A percentile compares a stretch with the other conserved stretches of the same genome.
phyloP scores from a whole-genome alignment of 2,329 filamentous ascomycete genomes.

The Trichoderma arundinaceum region DNA sequence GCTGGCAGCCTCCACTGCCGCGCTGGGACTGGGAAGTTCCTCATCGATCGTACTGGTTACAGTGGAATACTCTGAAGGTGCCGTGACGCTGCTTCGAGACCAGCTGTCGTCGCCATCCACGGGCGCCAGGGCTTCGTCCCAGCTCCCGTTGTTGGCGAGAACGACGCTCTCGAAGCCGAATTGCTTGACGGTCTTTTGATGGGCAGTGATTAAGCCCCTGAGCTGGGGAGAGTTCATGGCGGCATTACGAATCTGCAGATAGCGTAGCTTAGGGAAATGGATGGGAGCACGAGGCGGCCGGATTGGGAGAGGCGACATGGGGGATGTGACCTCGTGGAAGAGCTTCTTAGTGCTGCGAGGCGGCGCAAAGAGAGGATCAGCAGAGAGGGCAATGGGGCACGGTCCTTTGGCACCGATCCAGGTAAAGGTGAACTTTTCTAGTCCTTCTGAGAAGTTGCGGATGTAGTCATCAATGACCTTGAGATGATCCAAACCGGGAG shows the following conservation, averaged over 20 bases:
- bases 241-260: constrained; percentile 74
- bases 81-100: constrained; percentile 42
- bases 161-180: constrained; percentile 81
- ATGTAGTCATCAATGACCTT: constrained; percentile 85
- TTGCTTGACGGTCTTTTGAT: constrained; percentile 72
- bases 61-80: constrained; percentile 43
- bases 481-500: constrained; percentile 70
- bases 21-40: constrained; percentile 55
- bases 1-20: constrained; percentile 60
- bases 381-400: constrained; percentile 72
- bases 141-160: constrained; percentile 70
- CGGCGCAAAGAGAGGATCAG: constrained; percentile 71
- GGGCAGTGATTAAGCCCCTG: constrained; percentile 68
- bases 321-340: constrained; percentile 67
- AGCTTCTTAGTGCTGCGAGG: constrained; percentile 61
- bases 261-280: constrained; percentile 69
- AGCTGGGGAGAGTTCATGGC: constrained; percentile 75
- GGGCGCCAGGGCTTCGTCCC: constrained; percentile 82
- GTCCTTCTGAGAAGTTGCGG: constrained; percentile 66
- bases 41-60: constrained; percentile 46
- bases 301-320: constrained; percentile 66
- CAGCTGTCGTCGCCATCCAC: constrained; percentile 56
- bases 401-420: constrained; percentile 80
- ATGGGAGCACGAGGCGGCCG: constrained; percentile 60
- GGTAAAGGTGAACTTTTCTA: constrained; percentile 75